Conservation (phyloP, 2,329 filamentous ascomycete species). For the Neofusicoccum laricinum region DNA sequence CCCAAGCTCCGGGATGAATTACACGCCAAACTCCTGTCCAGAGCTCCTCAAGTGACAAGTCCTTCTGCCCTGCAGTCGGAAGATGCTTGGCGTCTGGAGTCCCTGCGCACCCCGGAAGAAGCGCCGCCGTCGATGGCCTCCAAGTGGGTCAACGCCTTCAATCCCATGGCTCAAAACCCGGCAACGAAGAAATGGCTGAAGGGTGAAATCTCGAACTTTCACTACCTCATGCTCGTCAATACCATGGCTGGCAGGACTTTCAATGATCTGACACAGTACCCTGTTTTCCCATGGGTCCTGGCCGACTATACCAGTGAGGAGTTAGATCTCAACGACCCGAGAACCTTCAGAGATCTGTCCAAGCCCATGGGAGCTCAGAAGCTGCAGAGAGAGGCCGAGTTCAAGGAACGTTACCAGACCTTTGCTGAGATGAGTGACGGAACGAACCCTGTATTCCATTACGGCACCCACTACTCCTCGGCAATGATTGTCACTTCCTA, state of each 20-base stretch:
- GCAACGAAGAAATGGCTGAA: conserved; percentile 86
- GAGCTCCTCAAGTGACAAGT: conserved; percentile 76
- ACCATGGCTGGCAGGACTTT: conserved; percentile 96
- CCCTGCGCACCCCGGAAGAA: conserved; percentile 67
- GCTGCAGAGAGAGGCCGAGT: conserved; percentile 69
- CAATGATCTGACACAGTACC: conserved; percentile 97
- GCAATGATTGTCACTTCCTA: conserved; percentile 99
- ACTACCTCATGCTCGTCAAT: conserved; percentile 98
- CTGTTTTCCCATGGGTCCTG: conserved; percentile 95
- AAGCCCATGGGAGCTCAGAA: conserved; percentile 97
- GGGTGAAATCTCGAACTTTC: conserved; percentile 96
- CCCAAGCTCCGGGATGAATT: conserved; percentile 73
- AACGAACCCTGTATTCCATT: conserved; percentile 80
- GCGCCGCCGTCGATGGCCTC: conserved; percentile 70
- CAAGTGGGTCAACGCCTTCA: conserved; percentile 90
- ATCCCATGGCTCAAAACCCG: conserved; percentile 75
- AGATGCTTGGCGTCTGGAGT: conserved; percentile 88
- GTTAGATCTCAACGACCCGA: conserved; percentile 78
- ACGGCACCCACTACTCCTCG: conserved; percentile 97
- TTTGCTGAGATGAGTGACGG: conserved; percentile 86
- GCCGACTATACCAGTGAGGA: conserved; percentile 95
- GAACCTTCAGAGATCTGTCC: conserved; percentile 83
- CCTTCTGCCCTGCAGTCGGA: conserved; percentile 73
- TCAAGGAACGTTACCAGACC: conserved; percentile 78
- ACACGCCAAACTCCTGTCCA: conserved; percentile 69